These are phyloP conservation scores for Aspergillus jensenii DNA, from an alignment of 2,329 filamentous ascomycete genomes.

Conservation along the genomic window DNA sequence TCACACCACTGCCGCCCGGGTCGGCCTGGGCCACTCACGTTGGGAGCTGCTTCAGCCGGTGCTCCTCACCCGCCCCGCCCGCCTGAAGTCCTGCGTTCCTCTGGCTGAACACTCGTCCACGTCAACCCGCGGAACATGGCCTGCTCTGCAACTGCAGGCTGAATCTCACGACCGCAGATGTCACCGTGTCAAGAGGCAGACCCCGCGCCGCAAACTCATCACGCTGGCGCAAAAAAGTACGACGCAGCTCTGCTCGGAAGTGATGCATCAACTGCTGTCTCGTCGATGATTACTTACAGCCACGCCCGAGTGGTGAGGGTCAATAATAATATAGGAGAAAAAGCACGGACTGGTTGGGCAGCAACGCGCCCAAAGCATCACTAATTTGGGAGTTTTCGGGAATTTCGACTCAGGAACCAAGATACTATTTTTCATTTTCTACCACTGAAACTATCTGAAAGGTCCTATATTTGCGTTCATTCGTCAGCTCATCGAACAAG, in stretches of 20 bases:
- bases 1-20: constrained; percentile 5
- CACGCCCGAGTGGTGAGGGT: not conserved
- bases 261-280: constrained; percentile 5
- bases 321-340: not conserved
- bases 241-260: not conserved
- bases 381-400: constrained; percentile 9
- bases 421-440: constrained; percentile 7
- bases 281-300: not conserved
- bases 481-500: constrained; percentile 1
- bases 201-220: constrained; percentile 8
- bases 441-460: constrained; percentile 2
- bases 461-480: constrained; percentile 4
- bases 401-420: constrained; percentile 10
- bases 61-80: constrained; percentile 11
- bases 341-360: constrained; percentile 32
- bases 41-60: not conserved
- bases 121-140: constrained; percentile 21
- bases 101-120: constrained; percentile 20
- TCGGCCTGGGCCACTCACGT: constrained; percentile 15
- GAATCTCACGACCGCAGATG: constrained; percentile 7
- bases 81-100: constrained; percentile 12
- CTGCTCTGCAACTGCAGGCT: constrained; percentile 5
- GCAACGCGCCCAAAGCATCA: constrained; percentile 27
- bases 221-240: constrained; percentile 3
- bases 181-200: constrained; percentile 7